These are phyloP conservation scores for Macrolepiota albuminosa DNA, from an alignment of 768 basidiomycete genomes.

Conservation along the genomic window DNA sequence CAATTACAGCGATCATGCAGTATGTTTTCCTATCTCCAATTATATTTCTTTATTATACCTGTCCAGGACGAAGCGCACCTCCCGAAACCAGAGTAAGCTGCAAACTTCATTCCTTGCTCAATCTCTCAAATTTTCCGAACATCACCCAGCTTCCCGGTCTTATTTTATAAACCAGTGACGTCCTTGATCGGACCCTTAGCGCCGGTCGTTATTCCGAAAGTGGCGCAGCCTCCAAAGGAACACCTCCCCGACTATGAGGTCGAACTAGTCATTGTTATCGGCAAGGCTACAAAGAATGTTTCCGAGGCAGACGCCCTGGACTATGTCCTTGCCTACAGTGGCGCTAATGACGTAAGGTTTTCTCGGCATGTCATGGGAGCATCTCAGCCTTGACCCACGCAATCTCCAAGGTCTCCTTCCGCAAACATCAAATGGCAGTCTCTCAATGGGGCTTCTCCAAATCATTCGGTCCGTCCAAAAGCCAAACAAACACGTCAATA, in stretches of 20 bases:
- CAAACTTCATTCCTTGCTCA: not conserved
- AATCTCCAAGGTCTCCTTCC: slow-evolving; percentile 64
- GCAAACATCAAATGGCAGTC: slow-evolving; percentile 73
- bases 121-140: not conserved
- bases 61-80: slow-evolving; percentile 54
- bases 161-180: slow-evolving; percentile 77
- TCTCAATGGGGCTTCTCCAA: slow-evolving; percentile 91
- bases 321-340: slow-evolving; percentile 82
- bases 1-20: slow-evolving; percentile 85
- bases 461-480: slow-evolving; percentile 56
- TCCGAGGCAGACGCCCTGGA: slow-evolving; percentile 77
- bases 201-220: slow-evolving; percentile 59
- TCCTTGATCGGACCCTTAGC: slow-evolving; percentile 69
- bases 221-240: slow-evolving; percentile 62
- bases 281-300: slow-evolving; percentile 76
- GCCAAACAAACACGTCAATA: not conserved
- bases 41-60: not conserved
- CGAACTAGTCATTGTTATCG: slow-evolving; percentile 78
- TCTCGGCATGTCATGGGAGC: not conserved
- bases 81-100: slow-evolving; percentile 53
- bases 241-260: slow-evolving; percentile 82
- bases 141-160: slow-evolving; percentile 51
- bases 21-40: slow-evolving; percentile 19
- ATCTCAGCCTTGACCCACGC: not conserved
- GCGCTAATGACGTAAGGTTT: slow-evolving; percentile 62